Percentiles rank a stretch among this genome's conserved stretches.
Evolutionary conservation across 2,329 filamentous ascomycete species (phyloP).

Genomic region (Aureobasidium leucospermi): DNA sequence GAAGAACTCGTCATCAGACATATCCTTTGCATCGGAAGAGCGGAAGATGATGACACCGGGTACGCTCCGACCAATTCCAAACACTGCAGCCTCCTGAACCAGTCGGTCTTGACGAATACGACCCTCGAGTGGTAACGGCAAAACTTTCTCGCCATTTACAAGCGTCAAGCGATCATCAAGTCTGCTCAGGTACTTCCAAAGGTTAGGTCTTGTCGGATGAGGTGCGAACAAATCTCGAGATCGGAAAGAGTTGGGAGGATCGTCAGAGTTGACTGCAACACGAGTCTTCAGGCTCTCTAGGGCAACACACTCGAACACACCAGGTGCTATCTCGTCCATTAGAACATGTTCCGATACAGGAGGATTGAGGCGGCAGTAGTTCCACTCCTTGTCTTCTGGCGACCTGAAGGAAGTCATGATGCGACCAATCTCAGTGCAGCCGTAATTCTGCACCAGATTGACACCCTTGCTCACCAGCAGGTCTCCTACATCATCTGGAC

Average conservation of each 20-base stretch:
- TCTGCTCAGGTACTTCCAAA: conserved; percentile 42
- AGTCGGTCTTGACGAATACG: conserved; percentile 45
- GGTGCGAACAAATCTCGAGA: conserved; percentile 44
- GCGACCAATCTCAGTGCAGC: conserved; percentile 25
- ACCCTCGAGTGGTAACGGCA: conserved; percentile 46
- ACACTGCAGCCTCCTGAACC: conserved; percentile 51
- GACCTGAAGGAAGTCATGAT: conserved; percentile 54
- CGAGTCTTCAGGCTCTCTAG: conserved; percentile 28
- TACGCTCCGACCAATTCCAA: conserved; percentile 47
- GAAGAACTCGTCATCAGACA: conserved; percentile 41
- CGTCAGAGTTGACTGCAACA: conserved; percentile 38
- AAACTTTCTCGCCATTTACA: conserved; percentile 45
- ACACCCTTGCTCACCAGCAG: conserved; percentile 26
- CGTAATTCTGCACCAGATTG: conserved; percentile 29
- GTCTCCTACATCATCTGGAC: conserved; percentile 29
- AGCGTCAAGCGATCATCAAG: conserved; percentile 42
- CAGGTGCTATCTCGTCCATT: conserved; percentile 30
- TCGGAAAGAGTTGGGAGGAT: conserved; percentile 39
- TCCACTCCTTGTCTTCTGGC: conserved; percentile 50
- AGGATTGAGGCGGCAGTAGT: conserved; percentile 43
- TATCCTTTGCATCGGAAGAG: conserved; percentile 36
- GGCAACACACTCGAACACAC: conserved; percentile 37
- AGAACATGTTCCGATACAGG: conserved; percentile 23
- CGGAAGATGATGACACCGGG: conserved; percentile 48
- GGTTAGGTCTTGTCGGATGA: conserved; percentile 36